Conservation (phyloP, 164 flowering plant genomes). For the Saururus chinensis region DNA sequence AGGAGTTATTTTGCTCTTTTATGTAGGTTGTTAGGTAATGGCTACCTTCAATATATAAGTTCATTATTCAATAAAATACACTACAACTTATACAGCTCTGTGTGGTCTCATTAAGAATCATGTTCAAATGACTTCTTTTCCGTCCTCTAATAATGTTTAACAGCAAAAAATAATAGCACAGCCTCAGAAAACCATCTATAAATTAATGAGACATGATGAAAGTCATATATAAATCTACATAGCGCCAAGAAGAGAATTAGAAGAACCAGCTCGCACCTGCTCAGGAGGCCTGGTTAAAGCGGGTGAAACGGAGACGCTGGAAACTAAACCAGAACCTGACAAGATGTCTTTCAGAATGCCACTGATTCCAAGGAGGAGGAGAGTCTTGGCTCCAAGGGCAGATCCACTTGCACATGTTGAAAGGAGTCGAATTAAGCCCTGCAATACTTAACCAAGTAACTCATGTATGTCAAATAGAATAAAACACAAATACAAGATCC, state of each 20-base stretch:
- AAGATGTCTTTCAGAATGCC: conserved; percentile 89
- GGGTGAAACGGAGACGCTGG: conserved; percentile 77
- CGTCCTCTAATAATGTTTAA: no score
- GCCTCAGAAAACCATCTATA: no score
- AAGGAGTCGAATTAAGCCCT: conserved; percentile 94
- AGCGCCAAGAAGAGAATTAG: not conserved
- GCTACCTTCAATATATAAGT: no score
- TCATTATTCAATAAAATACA: no score
- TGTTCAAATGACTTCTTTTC: no score
- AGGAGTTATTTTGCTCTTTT: no score
- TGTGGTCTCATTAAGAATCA: no score
- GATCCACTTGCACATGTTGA: conserved; percentile 97
- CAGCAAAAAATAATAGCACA: no score
- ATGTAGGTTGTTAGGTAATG: no score
- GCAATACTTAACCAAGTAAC: conserved; percentile 9
- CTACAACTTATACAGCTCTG: no score
- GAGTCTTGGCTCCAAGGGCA: conserved; percentile 72
- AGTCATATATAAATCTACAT: not conserved
- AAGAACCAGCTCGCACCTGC: conserved; percentile 43
- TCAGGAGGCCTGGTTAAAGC: conserved; percentile 91
- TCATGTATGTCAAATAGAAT: not conserved
- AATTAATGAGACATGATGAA: no score
- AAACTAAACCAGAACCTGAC: conserved; percentile 68
- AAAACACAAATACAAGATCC: not conserved
- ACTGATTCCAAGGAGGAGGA: conserved; percentile 92